Conservation (phyloP, 1,139 yeast genomes). For the Taiozyma onychis region DNA sequence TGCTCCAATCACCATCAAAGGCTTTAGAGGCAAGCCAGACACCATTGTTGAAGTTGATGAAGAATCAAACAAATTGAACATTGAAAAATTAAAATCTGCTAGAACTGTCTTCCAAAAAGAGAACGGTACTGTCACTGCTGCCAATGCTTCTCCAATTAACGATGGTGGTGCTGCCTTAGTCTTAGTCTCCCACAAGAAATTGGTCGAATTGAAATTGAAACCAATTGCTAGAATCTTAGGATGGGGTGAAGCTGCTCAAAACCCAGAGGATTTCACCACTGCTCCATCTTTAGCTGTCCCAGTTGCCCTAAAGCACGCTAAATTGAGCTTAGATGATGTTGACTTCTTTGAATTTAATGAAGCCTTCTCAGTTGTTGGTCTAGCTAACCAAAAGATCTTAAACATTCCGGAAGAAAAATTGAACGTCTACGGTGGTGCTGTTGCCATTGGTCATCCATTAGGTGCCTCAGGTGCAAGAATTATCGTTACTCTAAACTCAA, state of each 20-base stretch:
- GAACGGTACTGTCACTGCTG: conserved; percentile 92
- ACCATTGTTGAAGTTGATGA: conserved; percentile 62
- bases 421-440: conserved; percentile 97
- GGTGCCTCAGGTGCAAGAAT: conserved; percentile 98
- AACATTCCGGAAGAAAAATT: conserved; percentile 62
- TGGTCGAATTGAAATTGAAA: conserved; percentile 75
- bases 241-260: conserved; percentile 98
- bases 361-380: conserved; percentile 94
- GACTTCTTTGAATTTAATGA: conserved; percentile 83
- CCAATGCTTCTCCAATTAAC: conserved; percentile 91
- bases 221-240: conserved; percentile 87
- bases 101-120: conserved; percentile 92
- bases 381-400: conserved; percentile 79
- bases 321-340: conserved; percentile 47
- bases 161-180: conserved; percentile 97
- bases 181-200: conserved; percentile 75
- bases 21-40: conserved; percentile 91
- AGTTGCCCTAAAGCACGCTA: conserved; percentile 89
- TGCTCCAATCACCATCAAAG: conserved; percentile 82
- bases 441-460: conserved; percentile 94
- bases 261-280: conserved; percentile 90
- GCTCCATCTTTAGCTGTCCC: conserved; percentile 93
- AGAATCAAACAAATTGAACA: conserved; percentile 68
- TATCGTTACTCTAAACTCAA: conserved; percentile 73
- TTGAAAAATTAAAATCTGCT: conserved; percentile 67